A percentile compares a stretch with the other conserved stretches of the same genome.
phyloP scores from a whole-genome alignment of 768 basidiomycete genomes.

The Tulasnella sp. region DNA sequence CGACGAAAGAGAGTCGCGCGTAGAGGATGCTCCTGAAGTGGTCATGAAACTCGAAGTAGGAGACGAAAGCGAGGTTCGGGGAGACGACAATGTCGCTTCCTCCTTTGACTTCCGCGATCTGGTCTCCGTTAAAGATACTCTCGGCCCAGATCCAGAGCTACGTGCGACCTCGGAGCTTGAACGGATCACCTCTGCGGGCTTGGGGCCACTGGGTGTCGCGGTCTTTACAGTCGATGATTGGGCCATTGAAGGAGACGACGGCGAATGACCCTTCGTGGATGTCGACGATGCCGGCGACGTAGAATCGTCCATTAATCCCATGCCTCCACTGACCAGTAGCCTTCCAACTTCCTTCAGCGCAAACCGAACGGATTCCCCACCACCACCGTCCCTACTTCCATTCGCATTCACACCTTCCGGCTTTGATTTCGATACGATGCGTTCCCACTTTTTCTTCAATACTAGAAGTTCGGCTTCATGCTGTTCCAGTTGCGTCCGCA shows the following conservation, averaged over 20 bases:
- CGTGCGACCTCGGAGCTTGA: no score
- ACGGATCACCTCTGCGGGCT: no score
- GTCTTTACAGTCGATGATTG: no score
- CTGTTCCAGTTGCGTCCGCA: slow-evolving; percentile 57
- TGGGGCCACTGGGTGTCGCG: no score
- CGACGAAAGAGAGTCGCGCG: slow-evolving; percentile 11
- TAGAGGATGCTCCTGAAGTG: not conserved
- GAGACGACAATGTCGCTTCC: no score
- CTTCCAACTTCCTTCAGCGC: slow-evolving; percentile 9
- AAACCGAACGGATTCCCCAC: not conserved
- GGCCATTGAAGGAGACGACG: no score
- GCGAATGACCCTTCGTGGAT: no score
- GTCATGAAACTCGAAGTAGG: not conserved
- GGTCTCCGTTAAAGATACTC: no score
- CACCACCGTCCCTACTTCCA: not conserved
- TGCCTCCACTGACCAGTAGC: not conserved
- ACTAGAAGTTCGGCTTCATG: slow-evolving; percentile 67
- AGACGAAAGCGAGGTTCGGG: not conserved
- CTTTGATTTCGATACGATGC: slow-evolving; percentile 39
- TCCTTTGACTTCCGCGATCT: no score
- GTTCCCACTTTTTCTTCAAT: slow-evolving; percentile 76
- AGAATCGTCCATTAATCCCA: no score
- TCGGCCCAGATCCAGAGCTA: no score
- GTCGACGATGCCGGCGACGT: no score
- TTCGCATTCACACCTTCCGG: not conserved